Evolutionary conservation across 106 monocot species (phyloP).

Genomic region (Triglochin maritima): DNA sequence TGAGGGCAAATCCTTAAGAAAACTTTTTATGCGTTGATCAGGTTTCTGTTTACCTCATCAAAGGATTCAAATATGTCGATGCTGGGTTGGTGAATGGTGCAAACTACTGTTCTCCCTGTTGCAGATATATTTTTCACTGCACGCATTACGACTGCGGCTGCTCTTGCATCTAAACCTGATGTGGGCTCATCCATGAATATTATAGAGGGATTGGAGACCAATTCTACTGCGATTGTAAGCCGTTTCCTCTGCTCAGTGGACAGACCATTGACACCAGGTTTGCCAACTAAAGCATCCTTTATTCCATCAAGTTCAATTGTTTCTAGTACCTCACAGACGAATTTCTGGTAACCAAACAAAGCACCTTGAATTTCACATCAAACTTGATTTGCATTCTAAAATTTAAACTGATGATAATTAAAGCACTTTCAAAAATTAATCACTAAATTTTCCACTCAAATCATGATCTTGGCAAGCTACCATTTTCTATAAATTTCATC

Average conservation of each 20-base stretch:
- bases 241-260: slow-evolving; percentile 72
- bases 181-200: slow-evolving; percentile 82
- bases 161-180: slow-evolving; percentile 71
- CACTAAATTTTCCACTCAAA: too few relatives aligned
- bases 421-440: too few relatives aligned
- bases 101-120: slow-evolving; percentile 72
- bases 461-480: too few relatives aligned
- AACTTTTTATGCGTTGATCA: background rate
- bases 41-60: slow-evolving; percentile 44
- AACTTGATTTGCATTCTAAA: too few relatives aligned
- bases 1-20: too few relatives aligned
- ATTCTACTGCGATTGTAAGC: slow-evolving; percentile 67
- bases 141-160: slow-evolving; percentile 72
- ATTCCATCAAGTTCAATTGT: slow-evolving; percentile 60
- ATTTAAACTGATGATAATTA: too few relatives aligned
- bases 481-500: background rate
- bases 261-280: slow-evolving; percentile 49
- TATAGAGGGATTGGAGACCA: slow-evolving; percentile 71
- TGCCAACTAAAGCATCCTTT: slow-evolving; percentile 55
- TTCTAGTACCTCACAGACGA: slow-evolving; percentile 57
- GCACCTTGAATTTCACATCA: background rate
- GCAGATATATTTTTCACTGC: slow-evolving; percentile 59
- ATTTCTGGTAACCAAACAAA: slow-evolving; percentile 27
- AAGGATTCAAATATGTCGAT: slow-evolving; percentile 70
- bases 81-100: slow-evolving; percentile 74